Percentiles rank a stretch among this genome's conserved stretches.
Evolutionary conservation across 768 basidiomycete species (phyloP).

Genomic region (Daedaleopsis sinensis): DNA sequence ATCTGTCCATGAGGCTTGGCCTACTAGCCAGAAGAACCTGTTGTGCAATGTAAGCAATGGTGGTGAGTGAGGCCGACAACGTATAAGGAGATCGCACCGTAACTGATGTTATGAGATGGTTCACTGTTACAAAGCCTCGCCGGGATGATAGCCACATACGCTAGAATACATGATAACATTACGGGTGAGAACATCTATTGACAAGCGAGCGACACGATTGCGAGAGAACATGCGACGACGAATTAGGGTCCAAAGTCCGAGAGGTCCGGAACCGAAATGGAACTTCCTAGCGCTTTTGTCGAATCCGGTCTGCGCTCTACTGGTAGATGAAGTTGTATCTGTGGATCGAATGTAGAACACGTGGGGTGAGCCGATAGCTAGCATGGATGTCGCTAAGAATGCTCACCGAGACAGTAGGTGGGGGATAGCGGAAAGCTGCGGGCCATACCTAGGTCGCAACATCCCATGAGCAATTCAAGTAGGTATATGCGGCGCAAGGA

Average conservation of each 20-base stretch:
- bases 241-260: not conserved
- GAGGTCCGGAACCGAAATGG: not conserved
- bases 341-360: not conserved
- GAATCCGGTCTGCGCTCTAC: constrained; percentile 32
- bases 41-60: too few species aligned
- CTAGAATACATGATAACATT: not conserved
- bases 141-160: too few species aligned
- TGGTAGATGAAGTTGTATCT: constrained; percentile 81
- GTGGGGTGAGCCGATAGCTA: not conserved
- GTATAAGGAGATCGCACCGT: too few species aligned
- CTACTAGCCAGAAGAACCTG: too few species aligned
- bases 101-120: too few species aligned
- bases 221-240: not conserved
- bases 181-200: constrained; percentile 1
- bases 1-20: too few species aligned
- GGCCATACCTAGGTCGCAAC: constrained; percentile 65
- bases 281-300: constrained; percentile 2
- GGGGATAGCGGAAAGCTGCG: constrained; percentile 92
- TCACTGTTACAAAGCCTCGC: too few species aligned
- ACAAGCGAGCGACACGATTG: not conserved
- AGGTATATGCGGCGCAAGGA: constrained; percentile 1
- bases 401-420: constrained; percentile 83
- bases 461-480: not conserved
- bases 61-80: too few species aligned
- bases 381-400: not conserved